phyloP scores from a whole-genome alignment of 805 yeast species.

The Ogataea paraovalis region DNA sequence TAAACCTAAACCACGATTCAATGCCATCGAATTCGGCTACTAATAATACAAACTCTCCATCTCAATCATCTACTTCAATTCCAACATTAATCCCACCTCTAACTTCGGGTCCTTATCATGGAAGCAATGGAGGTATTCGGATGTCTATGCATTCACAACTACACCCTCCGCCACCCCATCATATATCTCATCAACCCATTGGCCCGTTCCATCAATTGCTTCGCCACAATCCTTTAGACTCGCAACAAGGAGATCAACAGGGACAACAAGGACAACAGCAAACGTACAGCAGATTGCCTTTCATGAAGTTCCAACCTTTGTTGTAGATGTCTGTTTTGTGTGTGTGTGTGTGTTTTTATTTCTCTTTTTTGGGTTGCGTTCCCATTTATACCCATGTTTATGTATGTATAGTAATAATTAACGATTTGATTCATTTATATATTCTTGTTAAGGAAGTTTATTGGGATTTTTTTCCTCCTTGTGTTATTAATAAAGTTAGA shows the following conservation, averaged over 20 bases:
- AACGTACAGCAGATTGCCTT: constrained; percentile 14
- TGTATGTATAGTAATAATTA: not conserved
- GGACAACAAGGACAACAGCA: constrained; percentile 2
- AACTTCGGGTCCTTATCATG: not conserved
- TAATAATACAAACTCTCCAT: constrained; percentile 6
- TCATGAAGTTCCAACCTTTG: constrained; percentile 29
- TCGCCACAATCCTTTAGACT: constrained; percentile 6
- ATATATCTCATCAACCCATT: not conserved
- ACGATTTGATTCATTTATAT: not conserved
- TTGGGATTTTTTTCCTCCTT: too few relatives aligned
- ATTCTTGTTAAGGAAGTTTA: too few relatives aligned
- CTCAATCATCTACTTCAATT: not conserved
- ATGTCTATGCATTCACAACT: constrained; percentile 1
- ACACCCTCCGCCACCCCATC: constrained; percentile 2
- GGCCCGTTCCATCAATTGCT: constrained; percentile 1
- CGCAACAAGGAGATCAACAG: constrained; percentile 4
- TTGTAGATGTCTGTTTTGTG: constrained; percentile 10
- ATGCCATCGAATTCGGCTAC: not conserved
- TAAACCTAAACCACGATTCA: constrained; percentile 27
- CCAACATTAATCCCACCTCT: constrained; percentile 4
- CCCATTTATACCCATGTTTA: not conserved
- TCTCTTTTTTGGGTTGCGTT: not conserved
- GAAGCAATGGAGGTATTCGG: constrained; percentile 1
- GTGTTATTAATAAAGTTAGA: not conserved
- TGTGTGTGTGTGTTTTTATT: not conserved